Evolutionary conservation across 352 stramenopile genomes (phyloP).

Genomic region (Phytophthora sp.): DNA sequence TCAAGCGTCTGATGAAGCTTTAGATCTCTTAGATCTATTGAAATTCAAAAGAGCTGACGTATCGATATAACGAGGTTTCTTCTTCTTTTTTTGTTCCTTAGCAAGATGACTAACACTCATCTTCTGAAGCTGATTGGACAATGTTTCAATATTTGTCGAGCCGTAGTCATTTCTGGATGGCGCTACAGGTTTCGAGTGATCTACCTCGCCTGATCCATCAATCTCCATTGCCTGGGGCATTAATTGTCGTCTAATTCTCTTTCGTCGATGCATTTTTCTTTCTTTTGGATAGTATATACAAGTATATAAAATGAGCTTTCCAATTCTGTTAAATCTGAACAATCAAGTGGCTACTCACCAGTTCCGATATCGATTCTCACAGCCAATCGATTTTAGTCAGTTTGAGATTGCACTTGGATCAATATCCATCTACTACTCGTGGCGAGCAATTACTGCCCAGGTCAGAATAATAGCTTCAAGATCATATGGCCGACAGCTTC

Average conservation of each 20-base stretch:
- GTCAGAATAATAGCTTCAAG: too few species aligned
- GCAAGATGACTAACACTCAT: slow-evolving; percentile 7
- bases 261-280: not conserved
- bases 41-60: slow-evolving; percentile 10
- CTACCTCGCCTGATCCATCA: too few species aligned
- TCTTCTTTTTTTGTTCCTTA: slow-evolving; percentile 1
- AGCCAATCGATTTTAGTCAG: too few species aligned
- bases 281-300: not conserved
- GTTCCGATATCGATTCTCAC: too few species aligned
- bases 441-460: too few species aligned
- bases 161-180: slow-evolving; percentile 10
- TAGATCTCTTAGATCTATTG: not conserved
- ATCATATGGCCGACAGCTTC: too few species aligned
- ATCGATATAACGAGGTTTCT: slow-evolving; percentile 8
- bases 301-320: not conserved
- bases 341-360: not conserved
- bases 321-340: too few species aligned
- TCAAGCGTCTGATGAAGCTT: not conserved
- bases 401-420: too few species aligned
- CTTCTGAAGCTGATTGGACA: slow-evolving; percentile 15
- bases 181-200: not conserved
- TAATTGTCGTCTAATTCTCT: not conserved
- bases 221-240: slow-evolving; percentile 17
- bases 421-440: too few species aligned
- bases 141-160: slow-evolving; percentile 14